Evolutionary conservation across 495 filamentous ascomycete species (phyloP), one percentile per base, ranked within the genome.

Genomic region (Xylaria acuta): DNA sequence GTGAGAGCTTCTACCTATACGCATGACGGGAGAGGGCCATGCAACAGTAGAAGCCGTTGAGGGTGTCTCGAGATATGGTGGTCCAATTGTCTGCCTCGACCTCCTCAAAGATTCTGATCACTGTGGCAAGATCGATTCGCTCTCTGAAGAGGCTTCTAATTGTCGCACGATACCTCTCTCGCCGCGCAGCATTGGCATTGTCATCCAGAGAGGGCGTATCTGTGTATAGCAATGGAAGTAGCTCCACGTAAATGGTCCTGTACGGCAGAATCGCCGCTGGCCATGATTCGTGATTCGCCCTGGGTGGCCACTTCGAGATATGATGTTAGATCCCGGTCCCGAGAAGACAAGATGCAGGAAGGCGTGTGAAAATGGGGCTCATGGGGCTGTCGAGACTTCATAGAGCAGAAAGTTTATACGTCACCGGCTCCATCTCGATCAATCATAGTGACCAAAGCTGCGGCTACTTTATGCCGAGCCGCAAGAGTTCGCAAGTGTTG

Each of bases 1-100:
- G 16, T 47, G 18, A 6, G 18, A n/a, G 18, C 43, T 47, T 47
- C 27, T 62, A 86, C 56, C 82, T 74, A 67, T 80, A 85, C 1
- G 80, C 82, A 72, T 85, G 83, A 2, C 83, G 73, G 43, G 72
- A 75, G 60, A 72, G 75, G 20, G 79, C 77, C 30, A 83, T 74
- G 60, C 82, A 84, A 59, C 74, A 77, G 65, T 80, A 84, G 36
- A 83, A 81, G 1, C 74, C 82, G 54, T 84, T 84, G 60, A 79
- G 80, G 1, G 63, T 68, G 32, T 83, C 78, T 27, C 75, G 75
- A 2, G 76, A 73, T 40, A 78, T 73, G 2, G 72, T 66, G 49
- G 72, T 72, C 79, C 75, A 82, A 6, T 70, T 51, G 8, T 76
- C 77, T 2, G 75, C 73, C 7, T 77, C 76, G 8, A 72, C 75